These are phyloP conservation scores for Lodderomyces jiufengensis DNA, from an alignment of 1,139 yeast genomes.

Conservation along the genomic window DNA sequence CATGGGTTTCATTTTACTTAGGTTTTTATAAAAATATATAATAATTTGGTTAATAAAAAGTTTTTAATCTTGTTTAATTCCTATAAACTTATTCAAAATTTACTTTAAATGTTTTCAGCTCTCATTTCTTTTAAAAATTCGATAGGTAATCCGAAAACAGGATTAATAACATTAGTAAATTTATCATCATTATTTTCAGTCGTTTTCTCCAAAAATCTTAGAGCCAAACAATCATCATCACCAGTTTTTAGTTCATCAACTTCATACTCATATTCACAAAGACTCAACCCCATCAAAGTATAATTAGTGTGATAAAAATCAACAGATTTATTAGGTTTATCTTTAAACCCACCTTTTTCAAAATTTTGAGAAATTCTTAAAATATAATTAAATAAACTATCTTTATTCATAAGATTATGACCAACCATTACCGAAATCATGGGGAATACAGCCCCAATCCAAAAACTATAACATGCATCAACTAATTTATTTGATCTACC, in stretches of 20 bases:
- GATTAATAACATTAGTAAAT: slow-evolving; percentile 45
- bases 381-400: slow-evolving; percentile 61
- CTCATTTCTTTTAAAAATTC: slow-evolving; percentile 1
- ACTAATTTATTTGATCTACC: slow-evolving; percentile 93
- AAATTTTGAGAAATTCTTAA: slow-evolving; percentile 68
- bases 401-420: slow-evolving; percentile 43
- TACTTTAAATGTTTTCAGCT: no score
- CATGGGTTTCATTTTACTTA: no score
- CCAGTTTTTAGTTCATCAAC: slow-evolving; percentile 20
- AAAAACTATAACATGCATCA: slow-evolving; percentile 93
- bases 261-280: slow-evolving; percentile 53
- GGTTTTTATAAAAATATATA: no score
- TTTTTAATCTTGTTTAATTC: no score
- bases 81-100: no score
- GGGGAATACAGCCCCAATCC: slow-evolving; percentile 84
- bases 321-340: slow-evolving; percentile 78
- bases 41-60: no score
- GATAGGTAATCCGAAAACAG: slow-evolving; percentile 61
- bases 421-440: slow-evolving; percentile 31
- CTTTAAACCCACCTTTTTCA: slow-evolving; percentile 69
- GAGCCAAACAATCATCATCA: slow-evolving; percentile 23
- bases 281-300: slow-evolving; percentile 70
- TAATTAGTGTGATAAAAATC: slow-evolving; percentile 94
- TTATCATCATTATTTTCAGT: slow-evolving; percentile 19
- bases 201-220: slow-evolving; percentile 18